Evolutionary conservation across 2,329 filamentous ascomycete species (phyloP), one percentile per base, ranked within the genome.

Genomic region (Mycosphaerella sp.): DNA sequence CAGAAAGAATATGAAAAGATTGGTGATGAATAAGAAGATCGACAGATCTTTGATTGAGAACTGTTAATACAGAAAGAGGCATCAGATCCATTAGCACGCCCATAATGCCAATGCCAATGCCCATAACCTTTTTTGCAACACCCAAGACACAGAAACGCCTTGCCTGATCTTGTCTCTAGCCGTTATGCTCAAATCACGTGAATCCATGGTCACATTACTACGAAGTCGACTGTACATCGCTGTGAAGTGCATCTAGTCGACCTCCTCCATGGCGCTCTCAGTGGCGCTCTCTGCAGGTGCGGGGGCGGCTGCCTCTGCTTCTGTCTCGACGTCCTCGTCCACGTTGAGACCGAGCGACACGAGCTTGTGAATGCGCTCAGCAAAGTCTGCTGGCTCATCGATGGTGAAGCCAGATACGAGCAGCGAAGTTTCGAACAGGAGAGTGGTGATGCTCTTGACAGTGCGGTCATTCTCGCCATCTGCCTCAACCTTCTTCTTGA

Each of bases 321-420:
- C 65, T 52, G 83, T 80, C 75, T 95, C 89, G 52, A 87, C 83
- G 69, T 90, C 86, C 78, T 96, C 91, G 64, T 97, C 91, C 60
- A 98, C 87, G 81, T 97, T 96, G 71, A 98, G 80, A 66, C 93
- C 93, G 58, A 98, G 85, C 64, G 91, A 94, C 61, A 98, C 90
- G 62, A 98, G 89, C 86, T 96, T 96, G 87, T 98, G 91, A 73
- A 98, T 97, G 73, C 93, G 91, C 82, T 96, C 90, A 62, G 93
- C 89, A 73, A 97, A 98, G 75, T 88, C 86, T 65, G 93, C 89
- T 60, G 93, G 93, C 82, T 98, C 93, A 56, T 98, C 93, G 66
- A 98, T 97, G 73, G 93, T 97, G 87, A 98, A 98, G 68, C 93
- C 93, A 65, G 93, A 97, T 69, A 97, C 93, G 55, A 98, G 83